Evolutionary conservation across 345 rosid genomes (phyloP).

Genomic region (Populus simonii): DNA sequence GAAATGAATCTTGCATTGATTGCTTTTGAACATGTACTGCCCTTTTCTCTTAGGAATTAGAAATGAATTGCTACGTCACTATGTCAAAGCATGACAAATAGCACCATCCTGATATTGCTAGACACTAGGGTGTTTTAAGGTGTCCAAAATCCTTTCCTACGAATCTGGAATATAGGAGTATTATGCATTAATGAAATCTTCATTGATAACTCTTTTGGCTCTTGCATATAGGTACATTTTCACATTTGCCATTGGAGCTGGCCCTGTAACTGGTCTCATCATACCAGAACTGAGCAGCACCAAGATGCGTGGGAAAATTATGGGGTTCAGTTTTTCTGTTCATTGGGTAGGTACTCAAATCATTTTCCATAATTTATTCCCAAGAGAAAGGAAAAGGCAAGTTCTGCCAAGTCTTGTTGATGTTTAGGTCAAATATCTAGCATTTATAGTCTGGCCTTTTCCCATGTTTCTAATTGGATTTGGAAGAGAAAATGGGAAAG

Average conservation of each 20-base stretch:
- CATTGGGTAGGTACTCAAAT: constrained; percentile 56
- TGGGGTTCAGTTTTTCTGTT: constrained; percentile 69
- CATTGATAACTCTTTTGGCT: not conserved
- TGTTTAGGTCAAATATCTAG: not conserved
- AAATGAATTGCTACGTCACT: not conserved
- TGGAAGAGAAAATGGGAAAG: not conserved
- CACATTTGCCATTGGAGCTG: constrained; percentile 69
- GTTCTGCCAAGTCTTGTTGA: constrained; percentile 1
- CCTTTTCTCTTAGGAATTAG: not conserved
- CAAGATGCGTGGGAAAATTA: constrained; percentile 67
- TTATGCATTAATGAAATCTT: not conserved
- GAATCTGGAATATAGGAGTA: not conserved
- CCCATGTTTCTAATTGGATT: not conserved
- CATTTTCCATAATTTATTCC: not conserved
- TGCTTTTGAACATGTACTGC: not conserved
- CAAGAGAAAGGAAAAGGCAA: not conserved
- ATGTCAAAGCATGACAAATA: not conserved
- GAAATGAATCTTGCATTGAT: not conserved
- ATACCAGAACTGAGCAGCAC: constrained; percentile 74
- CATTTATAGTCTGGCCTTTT: not conserved
- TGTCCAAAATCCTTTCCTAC: not conserved
- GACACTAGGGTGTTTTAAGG: not conserved
- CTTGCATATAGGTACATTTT: constrained; percentile 53
- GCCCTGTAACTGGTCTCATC: constrained; percentile 72
- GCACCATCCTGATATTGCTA: not conserved